Conservation (phyloP, 768 basidiomycete species). For the Botryobasidium botryosum region DNA sequence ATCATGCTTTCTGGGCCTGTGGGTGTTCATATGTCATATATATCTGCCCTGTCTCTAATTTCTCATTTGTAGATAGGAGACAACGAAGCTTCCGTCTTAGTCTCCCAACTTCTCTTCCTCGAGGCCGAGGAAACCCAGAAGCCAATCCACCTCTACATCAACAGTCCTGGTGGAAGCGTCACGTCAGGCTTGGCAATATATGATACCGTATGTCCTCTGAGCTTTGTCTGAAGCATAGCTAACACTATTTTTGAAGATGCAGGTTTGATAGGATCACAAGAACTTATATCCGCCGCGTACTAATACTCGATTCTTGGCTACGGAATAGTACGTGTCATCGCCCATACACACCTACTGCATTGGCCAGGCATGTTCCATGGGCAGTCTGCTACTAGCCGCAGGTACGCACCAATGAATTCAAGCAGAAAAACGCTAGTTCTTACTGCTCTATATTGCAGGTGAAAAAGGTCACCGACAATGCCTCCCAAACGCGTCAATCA, state of each 20-base stretch:
- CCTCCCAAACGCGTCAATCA: conserved; percentile 86
- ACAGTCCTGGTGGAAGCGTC: conserved; percentile 91
- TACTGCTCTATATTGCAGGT: conserved; percentile 23
- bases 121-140: conserved; percentile 91
- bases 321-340: conserved; percentile 65
- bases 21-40: conserved; percentile 16
- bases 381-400: conserved; percentile 78
- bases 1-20: conserved; percentile 93
- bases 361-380: conserved; percentile 93
- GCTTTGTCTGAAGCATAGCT: not conserved
- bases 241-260: conserved; percentile 33
- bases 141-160: conserved; percentile 94
- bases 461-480: conserved; percentile 83
- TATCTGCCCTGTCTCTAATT: not conserved
- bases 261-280: conserved; percentile 31
- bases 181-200: conserved; percentile 94
- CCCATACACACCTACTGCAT: conserved; percentile 96
- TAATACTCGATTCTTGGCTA: conserved; percentile 1
- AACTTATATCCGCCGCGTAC: not conserved
- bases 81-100: conserved; percentile 70
- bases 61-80: conserved; percentile 53
- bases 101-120: conserved; percentile 85
- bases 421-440: too few species aligned
- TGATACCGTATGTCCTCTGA: conserved; percentile 55
- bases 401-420: conserved; percentile 28